phyloP scores from a whole-genome alignment of 2,329 filamentous ascomycete genomes.

The Epichloe hybrida region DNA sequence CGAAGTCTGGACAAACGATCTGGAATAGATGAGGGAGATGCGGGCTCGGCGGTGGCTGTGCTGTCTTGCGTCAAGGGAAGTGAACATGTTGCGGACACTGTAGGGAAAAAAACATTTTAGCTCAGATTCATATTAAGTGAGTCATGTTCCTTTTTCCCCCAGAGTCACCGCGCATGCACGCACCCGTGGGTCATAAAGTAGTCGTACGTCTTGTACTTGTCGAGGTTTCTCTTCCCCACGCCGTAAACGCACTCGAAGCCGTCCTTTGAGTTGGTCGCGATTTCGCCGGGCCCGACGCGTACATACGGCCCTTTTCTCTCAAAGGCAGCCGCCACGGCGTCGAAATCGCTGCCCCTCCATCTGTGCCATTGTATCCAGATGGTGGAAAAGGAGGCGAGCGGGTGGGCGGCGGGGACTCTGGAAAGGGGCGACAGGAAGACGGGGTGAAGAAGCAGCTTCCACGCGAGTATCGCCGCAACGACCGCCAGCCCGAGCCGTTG shows the following conservation, averaged over 20 bases:
- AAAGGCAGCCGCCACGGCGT: not conserved
- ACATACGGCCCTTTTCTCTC: not conserved
- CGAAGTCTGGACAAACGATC: not conserved
- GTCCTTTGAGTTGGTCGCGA: not conserved
- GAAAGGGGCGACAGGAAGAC: not conserved
- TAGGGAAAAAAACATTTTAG: too few species aligned
- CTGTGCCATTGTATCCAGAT: not conserved
- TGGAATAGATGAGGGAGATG: not conserved
- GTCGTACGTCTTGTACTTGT: not conserved
- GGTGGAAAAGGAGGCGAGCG: not conserved
- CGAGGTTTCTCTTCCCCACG: not conserved
- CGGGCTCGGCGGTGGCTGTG: not conserved
- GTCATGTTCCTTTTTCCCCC: too few species aligned
- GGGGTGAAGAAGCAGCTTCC: not conserved
- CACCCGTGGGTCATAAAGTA: not conserved
- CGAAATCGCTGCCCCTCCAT: not conserved
- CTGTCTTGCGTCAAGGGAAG: not conserved
- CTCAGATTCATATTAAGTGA: too few species aligned
- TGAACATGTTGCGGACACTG: not conserved
- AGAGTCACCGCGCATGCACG: not conserved
- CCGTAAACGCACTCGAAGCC: not conserved
- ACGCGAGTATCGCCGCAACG: not conserved
- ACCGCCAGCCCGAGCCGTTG: not conserved
- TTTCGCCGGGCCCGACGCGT: not conserved
- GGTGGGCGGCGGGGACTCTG: not conserved